Base-by-base conservation (phyloP, 208 protist genomes). In the Leishmania tarentolae region DNA sequence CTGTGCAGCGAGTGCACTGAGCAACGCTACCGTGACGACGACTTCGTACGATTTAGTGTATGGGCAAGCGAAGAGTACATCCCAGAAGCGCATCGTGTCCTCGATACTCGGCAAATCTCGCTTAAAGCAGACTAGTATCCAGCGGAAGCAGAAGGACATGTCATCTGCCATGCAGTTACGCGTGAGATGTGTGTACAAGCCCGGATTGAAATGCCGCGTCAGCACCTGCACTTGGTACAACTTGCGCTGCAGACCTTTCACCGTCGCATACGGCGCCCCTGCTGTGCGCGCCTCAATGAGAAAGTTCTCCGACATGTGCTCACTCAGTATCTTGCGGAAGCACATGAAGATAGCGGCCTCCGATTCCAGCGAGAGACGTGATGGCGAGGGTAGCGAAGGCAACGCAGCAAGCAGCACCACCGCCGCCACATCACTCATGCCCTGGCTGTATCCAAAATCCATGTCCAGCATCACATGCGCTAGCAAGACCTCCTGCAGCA, bases 371-470 rank as follows among this genome's bases (percentile, higher is more conserved):
- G 24, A 47, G 24, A 42, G 61, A 50, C 47, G 52, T 35, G 37
- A 24, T 57, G 40, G 21, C 3, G 11, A 13, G 6, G 52, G 53
- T 50, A 44, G 86, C 84, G 76, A 86, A 86, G 52, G 89, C 87
- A 11, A 79, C 40, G 92, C 79, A 15, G 95, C 77, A 31, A 94
- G 77, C 66, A 90, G 80, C 59, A 93, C 84, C 19, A 94, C 76
- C 6, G 92, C 87, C 3, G 93, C 86, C 0, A 98, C 81, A 78
- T 98, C 96, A 72, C 90, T 95, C 96, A 98, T 98, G 44, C 93
- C 93, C 74, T 98, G 94, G 52, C 88, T 93, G 87, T 98, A 98
- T 65, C 93, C 92, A n/a, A 97, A 83, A 72, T 98, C 96, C 88
- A 98, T 96, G 84, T 98, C 95, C 66, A 91, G 90, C 86, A 98